Conservation (phyloP, 2,329 filamentous ascomycete genomes). For the Sporothrix brasiliensis region DNA sequence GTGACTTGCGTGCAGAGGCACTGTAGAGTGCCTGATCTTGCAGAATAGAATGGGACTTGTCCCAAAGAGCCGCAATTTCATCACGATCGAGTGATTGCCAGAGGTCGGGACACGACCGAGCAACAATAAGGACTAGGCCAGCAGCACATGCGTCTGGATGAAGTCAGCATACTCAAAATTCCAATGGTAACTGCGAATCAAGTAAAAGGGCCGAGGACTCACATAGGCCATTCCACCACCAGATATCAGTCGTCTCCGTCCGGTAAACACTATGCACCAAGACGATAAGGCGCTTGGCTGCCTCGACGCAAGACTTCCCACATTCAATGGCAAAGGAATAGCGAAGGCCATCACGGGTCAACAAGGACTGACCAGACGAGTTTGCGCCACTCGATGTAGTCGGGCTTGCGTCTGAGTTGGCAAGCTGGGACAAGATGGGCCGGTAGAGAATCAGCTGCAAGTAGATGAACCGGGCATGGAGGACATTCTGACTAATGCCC, state of each 20-base stretch:
- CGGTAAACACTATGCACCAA: slow-evolving; percentile 29
- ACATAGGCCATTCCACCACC: slow-evolving; percentile 35
- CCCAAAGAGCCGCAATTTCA: slow-evolving; percentile 30
- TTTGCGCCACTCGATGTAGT: neutral
- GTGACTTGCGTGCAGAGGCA: slow-evolving; percentile 30
- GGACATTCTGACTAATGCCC: slow-evolving; percentile 29
- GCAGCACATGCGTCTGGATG: slow-evolving; percentile 30
- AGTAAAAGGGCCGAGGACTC: neutral
- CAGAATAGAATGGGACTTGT: slow-evolving; percentile 30
- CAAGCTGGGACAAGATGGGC: slow-evolving; percentile 28
- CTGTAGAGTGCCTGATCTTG: slow-evolving; percentile 32
- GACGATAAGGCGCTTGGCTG: slow-evolving; percentile 27
- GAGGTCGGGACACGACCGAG: slow-evolving; percentile 30
- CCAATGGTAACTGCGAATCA: too few species aligned
- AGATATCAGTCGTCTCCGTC: slow-evolving; percentile 27
- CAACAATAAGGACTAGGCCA: slow-evolving; percentile 32
- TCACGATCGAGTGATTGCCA: slow-evolving; percentile 29
- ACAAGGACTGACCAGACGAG: neutral
- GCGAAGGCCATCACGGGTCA: slow-evolving; percentile 30
- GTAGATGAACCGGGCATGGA: slow-evolving; percentile 28
- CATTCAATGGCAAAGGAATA: slow-evolving; percentile 33
- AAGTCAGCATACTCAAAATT: neutral
- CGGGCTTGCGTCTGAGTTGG: slow-evolving; percentile 7
- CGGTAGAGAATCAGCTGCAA: slow-evolving; percentile 31
- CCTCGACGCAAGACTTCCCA: slow-evolving; percentile 30